Conservation (phyloP, 2,329 filamentous ascomycete species). For the Aspergillus caelatus region DNA sequence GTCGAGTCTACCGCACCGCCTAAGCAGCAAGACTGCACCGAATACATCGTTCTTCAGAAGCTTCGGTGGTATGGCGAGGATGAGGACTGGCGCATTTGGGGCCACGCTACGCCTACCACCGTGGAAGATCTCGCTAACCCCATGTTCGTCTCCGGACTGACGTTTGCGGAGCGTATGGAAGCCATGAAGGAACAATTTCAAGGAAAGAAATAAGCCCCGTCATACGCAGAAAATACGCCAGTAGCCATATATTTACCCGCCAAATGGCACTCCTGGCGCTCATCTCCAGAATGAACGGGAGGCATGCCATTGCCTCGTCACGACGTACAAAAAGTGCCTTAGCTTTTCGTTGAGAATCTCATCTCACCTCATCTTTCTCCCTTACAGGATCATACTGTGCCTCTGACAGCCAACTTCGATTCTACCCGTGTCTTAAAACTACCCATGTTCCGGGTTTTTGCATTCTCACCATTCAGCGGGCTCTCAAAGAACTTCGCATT, state of each 20-base stretch:
- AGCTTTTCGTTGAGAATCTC: background rate
- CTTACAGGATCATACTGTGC: background rate
- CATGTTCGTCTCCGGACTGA: slow-evolving; percentile 38
- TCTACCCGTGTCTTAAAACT: background rate
- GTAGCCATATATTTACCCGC: background rate
- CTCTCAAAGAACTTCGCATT: slow-evolving; percentile 4
- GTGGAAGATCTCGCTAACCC: slow-evolving; percentile 41
- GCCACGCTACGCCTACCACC: slow-evolving; percentile 47
- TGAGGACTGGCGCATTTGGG: slow-evolving; percentile 55
- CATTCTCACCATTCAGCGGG: slow-evolving; percentile 2
- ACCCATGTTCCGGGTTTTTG: background rate
- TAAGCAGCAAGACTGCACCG: slow-evolving; percentile 47
- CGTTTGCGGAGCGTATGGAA: slow-evolving; percentile 38
- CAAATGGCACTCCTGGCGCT: background rate
- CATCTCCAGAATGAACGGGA: background rate
- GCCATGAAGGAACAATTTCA: slow-evolving; percentile 30
- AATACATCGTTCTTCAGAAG: slow-evolving; percentile 57
- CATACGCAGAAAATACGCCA: background rate
- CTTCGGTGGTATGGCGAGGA: slow-evolving; percentile 44
- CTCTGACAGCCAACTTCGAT: background rate
- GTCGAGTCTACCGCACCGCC: slow-evolving; percentile 19
- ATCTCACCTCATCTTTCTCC: background rate
- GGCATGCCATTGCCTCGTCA: background rate
- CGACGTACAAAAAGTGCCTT: background rate
- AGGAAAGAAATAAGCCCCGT: slow-evolving; percentile 17